Evolutionary conservation across 2,329 filamentous ascomycete species (phyloP), one percentile per base, ranked within the genome.

Genomic region (Penicillium palitans): DNA sequence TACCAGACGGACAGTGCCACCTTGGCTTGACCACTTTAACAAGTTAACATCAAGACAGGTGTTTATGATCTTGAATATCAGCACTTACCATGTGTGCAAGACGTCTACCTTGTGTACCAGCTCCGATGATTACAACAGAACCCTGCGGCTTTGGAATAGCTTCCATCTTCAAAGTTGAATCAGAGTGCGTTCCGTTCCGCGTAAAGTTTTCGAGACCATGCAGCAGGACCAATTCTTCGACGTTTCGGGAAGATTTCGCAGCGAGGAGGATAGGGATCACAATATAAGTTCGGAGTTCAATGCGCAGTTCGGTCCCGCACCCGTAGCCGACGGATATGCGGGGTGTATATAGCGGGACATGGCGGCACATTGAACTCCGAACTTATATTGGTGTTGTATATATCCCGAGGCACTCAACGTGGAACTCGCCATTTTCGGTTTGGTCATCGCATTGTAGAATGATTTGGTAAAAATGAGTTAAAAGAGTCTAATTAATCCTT

Each of bases 41-140:
- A 21, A 19, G 7, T 37, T 31, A 50, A 7, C 13, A 49, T 3
- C 12, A 3, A 40, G 1, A 13, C 4, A 25, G 1, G 13, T 41
- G 6, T 25, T 6, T 1, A 47, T 15, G 3, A 7, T 24, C 0
- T 9, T 10, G 13, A 10, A 17, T 17, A 35, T 10, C 17, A 41
- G 1, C n/a, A 60, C 63, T 55, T 63, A 74, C 72, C 73, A 75
- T 75, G 45, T 70, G 73, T 40, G 73, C 73, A 19, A 75, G 66
- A n/a, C 73, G 66, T 54, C 71, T 63, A 5, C 73, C 73, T 60
- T 75, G 73, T 25, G 71, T 73, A 19, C 73, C 73, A 25, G 72
- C 73, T 9, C 73, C 73, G 7, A 74, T 48, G 21, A 59, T 61
- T 21, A 55, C 44, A 15, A 55, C 52, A 8, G 52, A 55, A 6